Evolutionary conservation across 441 rosid species (phyloP).

Genomic region (Flueggea neowawraea): DNA sequence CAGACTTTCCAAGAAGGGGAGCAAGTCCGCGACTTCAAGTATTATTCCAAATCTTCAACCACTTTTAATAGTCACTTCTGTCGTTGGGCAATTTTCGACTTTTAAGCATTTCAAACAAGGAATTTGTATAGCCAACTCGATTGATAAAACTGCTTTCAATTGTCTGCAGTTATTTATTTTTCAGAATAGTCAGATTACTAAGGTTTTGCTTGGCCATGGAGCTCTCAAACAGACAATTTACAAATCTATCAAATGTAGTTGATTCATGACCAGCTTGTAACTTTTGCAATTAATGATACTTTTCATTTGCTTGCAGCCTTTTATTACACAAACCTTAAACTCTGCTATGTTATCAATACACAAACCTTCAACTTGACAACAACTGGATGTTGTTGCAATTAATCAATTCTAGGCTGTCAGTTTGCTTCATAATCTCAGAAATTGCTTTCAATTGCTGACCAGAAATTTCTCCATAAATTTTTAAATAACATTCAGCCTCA

Average conservation of each 20-base stretch:
- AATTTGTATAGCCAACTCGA: constrained; percentile 11
- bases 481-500: constrained; percentile 19
- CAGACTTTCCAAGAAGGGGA: constrained; percentile 20
- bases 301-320: constrained; percentile 23
- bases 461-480: constrained; percentile 9
- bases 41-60: neutral
- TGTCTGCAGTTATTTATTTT: constrained; percentile 17
- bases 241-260: constrained; percentile 17
- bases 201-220: constrained; percentile 16
- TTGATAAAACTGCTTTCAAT: constrained; percentile 20
- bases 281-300: constrained; percentile 9
- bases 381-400: constrained; percentile 13
- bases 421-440: constrained; percentile 11
- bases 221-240: constrained; percentile 25
- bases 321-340: constrained; percentile 19
- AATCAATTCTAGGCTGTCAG: constrained; percentile 30
- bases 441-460: constrained; percentile 6
- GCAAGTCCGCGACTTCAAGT: neutral
- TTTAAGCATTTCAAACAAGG: constrained; percentile 12
- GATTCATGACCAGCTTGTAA: constrained; percentile 5
- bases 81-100: constrained; percentile 23
- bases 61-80: constrained; percentile 14
- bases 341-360: constrained; percentile 14
- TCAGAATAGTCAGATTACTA: constrained; percentile 18
- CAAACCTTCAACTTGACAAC: constrained; percentile 25